Base-by-base conservation (phyloP, 768 basidiomycete species). In the Panaeolus papilionaceus region DNA sequence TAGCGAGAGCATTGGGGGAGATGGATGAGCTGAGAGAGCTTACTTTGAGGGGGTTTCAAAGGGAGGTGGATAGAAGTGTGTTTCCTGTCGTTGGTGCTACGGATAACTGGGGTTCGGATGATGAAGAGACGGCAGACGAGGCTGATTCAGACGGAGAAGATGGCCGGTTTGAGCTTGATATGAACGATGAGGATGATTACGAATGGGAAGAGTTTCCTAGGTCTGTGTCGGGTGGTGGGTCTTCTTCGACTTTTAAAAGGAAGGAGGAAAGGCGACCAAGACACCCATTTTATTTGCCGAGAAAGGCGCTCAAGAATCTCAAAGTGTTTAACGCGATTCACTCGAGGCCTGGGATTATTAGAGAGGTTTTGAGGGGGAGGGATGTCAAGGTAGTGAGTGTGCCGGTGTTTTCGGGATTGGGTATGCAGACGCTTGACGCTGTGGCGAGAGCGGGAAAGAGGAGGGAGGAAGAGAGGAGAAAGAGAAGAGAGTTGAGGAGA, bases 241-340 rank as follows among this genome's bases (percentile, higher is more conserved):
- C 39, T 23, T 64, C 33, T 33, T 33, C 33, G 33, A 33, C 1
- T 33, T 33, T 7, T 39, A 44, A 5, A 62, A 63, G n/a, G 63
- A 66, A 2, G 69, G 71, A 18, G 64, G 63, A 11, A 66, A 68
- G 6, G 18, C 49, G 23, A 16, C 51, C 16, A 4, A 66, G 14
- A 38, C 38, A 10, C 3, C 47, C 9, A 45, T 84, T 84, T 66
- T 64, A 72, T 3, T 77, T 91, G 20, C 68, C 76, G 1, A 73
- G 78, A 0, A 69, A 66, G 2, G 82, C 86, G 0, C 81, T 90
- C 38, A 88, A 88, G 2, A 78, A 73, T 7, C 80, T 90, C 38
- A 69, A 68, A 2, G 76, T 80, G 61, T 85, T 91, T 67, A 86
- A 88, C 62, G 86, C 84, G 11, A 83, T 89, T 1, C 85, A 87